These are phyloP conservation scores for Cucumis hystrix DNA, from an alignment of 306 rosid genomes.

Conservation along the genomic window DNA sequence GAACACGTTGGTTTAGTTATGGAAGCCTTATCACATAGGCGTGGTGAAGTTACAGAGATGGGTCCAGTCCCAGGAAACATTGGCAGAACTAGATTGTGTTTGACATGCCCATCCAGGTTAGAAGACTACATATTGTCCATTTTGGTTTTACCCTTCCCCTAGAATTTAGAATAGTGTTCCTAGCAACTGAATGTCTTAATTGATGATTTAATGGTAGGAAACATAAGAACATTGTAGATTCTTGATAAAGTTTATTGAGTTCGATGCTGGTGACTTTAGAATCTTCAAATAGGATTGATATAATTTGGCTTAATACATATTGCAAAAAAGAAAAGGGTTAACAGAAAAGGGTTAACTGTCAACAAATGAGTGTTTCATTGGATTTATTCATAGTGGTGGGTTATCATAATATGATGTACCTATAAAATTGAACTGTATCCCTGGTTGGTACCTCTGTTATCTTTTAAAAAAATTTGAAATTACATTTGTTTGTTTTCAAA, in stretches of 20 bases:
- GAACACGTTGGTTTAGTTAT: slow-evolving; percentile 92
- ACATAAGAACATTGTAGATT: neutral
- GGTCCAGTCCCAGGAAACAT: slow-evolving; percentile 82
- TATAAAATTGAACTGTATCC: neutral
- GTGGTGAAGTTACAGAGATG: slow-evolving; percentile 86
- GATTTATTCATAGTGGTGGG: neutral
- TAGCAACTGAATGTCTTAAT: neutral
- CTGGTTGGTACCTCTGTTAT: neutral
- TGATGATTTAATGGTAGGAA: neutral
- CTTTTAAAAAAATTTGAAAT: neutral
- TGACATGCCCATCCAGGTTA: slow-evolving; percentile 94
- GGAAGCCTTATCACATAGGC: slow-evolving; percentile 95
- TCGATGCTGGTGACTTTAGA: neutral
- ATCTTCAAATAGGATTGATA: neutral
- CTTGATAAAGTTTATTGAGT: neutral
- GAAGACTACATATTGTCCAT: neutral
- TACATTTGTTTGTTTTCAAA: neutral
- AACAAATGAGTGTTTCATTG: neutral
- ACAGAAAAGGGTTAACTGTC: neutral
- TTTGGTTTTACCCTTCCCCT: neutral
- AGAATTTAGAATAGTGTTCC: neutral
- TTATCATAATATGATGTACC: neutral
- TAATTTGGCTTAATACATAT: neutral
- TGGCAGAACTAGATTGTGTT: slow-evolving; percentile 75
- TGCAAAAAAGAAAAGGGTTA: neutral